Conservation (phyloP, 78 protist genomes). For the Pigoraptor vietnamica region DNA sequence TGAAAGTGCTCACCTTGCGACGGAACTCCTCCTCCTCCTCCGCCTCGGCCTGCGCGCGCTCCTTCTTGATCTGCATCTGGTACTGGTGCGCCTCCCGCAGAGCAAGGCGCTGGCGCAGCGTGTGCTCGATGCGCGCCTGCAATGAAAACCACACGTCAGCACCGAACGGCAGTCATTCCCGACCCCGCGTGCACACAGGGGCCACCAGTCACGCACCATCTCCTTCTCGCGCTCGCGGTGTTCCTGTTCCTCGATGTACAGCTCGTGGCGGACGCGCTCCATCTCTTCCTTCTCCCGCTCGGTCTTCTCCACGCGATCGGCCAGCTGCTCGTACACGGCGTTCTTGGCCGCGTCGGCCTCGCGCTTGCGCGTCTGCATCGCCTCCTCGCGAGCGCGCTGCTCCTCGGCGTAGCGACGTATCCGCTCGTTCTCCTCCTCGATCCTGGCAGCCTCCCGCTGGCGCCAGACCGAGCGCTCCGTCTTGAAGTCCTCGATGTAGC, state of each 20-base stretch:
- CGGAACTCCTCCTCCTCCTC: conserved; percentile 48
- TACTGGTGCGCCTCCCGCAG: conserved; percentile 24
- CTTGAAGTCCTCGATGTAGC: conserved; percentile 16
- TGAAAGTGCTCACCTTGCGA: no score
- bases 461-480: background rate
- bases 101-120: background rate
- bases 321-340: background rate
- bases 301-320: background rate
- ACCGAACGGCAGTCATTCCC: background rate
- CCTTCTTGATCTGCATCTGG: conserved; percentile 21
- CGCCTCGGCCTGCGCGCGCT: background rate
- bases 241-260: background rate
- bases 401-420: background rate
- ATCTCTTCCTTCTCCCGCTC: conserved; percentile 34
- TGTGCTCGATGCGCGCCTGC: background rate
- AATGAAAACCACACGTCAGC: background rate
- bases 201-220: background rate
- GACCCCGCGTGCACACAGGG: no score
- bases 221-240: background rate
- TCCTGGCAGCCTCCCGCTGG: conserved; percentile 14
- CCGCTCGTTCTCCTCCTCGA: conserved; percentile 25
- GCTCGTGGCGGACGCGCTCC: conserved; percentile 19
- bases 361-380: background rate
- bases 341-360: background rate
- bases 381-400: background rate